Base-by-base conservation (phyloP, 805 yeast species). In the Pichia insulana region DNA sequence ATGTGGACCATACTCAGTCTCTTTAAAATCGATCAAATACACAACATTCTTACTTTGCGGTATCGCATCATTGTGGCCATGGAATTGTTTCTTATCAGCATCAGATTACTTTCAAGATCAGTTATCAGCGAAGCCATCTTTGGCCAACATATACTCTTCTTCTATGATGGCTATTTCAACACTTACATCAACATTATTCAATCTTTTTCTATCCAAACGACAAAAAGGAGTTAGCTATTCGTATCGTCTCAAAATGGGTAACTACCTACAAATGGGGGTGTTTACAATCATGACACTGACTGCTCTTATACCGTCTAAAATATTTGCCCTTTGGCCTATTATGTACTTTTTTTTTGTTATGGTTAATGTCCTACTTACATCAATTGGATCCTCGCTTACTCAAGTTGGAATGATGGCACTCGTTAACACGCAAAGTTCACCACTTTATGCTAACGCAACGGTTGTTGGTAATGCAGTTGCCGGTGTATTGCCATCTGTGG, bases 391-490 rank as follows among this genome's bases (percentile, higher is more conserved):
- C 2, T 80, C 94, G 28, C 64, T 80, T 49, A 81, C 92, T 2
- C 98, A 90, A 55, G 90, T 86, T 54, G 97, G 97, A 11, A 71
- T 84, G 8, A 78, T 89, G 78, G 95, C 97, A 5, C 70, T 86
- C 33, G 92, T 82, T 3, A 84, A 85, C 53, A 76, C 82, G 1
- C 68, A 78, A 56, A 26, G 30, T 10, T 89, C 92, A 4, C 71
- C 86, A 1, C 71, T 78, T 12, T 84, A 75, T 57, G 89, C 95
- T 10, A 96, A 92, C 55, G 94, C 84, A 0, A 83, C 83, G 2
- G 85, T 92, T 83, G 89, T 89, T 3, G 98, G 98, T 2, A 96
- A 90, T 60, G 96, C 95, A 0, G 66, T 90, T 15, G 87, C 97
- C 0, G 98, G 98, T 2, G 95, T 92, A 0, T 64, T 90, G 30